Conservation (phyloP, 768 basidiomycete species). For the Psilocybe azurescens region DNA sequence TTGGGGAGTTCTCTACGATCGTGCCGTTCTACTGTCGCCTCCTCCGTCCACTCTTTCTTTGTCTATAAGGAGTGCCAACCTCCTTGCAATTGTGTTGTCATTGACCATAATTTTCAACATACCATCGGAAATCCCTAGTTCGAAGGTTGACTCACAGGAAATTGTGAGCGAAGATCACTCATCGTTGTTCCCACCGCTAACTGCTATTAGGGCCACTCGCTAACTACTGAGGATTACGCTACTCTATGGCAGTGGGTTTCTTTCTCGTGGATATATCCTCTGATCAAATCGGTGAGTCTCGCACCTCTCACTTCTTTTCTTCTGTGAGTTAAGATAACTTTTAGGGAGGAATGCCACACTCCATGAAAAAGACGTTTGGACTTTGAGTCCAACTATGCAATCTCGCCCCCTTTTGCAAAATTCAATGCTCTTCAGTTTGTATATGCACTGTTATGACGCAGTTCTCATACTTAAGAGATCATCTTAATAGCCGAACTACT, state of each 20-base stretch:
- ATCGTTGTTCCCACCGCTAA: not conserved
- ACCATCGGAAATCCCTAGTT: conserved; percentile 69
- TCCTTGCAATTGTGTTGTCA: conserved; percentile 47
- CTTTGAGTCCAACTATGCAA: conserved; percentile 68
- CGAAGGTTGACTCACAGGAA: conserved; percentile 51
- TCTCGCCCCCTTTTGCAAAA: conserved; percentile 64
- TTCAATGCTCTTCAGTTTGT: conserved; percentile 45
- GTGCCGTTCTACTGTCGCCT: conserved; percentile 45
- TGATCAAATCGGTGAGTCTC: conserved; percentile 50
- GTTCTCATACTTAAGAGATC: not conserved
- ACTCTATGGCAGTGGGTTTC: conserved; percentile 73
- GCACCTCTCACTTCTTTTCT: not conserved
- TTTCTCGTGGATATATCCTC: conserved; percentile 73
- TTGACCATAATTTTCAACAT: conserved; percentile 58
- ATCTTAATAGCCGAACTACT: conserved; percentile 34
- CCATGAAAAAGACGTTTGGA: conserved; percentile 75
- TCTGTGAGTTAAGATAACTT: not conserved
- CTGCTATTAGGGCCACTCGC: conserved; percentile 48
- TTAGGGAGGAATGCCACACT: conserved; percentile 56
- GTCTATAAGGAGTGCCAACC: conserved; percentile 41
- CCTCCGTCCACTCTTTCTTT: conserved; percentile 40
- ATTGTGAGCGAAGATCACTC: conserved; percentile 53
- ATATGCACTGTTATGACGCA: not conserved
- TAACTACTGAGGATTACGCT: conserved; percentile 79
- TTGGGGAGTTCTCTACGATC: conserved; percentile 63